Conservation (phyloP, 495 filamentous ascomycete genomes). For the Lophium mytilinum region DNA sequence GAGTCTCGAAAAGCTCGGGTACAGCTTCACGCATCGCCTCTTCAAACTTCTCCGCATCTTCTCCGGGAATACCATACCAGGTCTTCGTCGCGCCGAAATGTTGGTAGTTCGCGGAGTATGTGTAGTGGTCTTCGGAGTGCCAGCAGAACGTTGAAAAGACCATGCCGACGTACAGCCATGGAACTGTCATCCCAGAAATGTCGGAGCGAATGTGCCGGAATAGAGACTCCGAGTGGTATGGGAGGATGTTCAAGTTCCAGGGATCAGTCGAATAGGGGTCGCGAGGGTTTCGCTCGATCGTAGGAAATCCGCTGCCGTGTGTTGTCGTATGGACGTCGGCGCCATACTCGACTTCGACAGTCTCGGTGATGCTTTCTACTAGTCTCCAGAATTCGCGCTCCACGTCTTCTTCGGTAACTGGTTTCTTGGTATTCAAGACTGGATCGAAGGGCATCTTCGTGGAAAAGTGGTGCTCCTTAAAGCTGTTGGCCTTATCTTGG, state of each 20-base stretch:
- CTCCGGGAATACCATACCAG: conserved; percentile 96
- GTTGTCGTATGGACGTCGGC: conserved; percentile 98
- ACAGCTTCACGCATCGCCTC: conserved; percentile 90
- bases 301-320: conserved; percentile 95
- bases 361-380: conserved; percentile 86
- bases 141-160: conserved; percentile 99
- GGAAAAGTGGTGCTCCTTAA: conserved; percentile 90
- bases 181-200: conserved; percentile 99
- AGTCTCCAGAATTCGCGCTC: conserved; percentile 96
- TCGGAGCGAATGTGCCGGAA: conserved; percentile 97
- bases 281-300: conserved; percentile 80
- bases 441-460: conserved; percentile 86
- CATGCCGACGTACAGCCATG: conserved; percentile 99
- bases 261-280: conserved; percentile 80
- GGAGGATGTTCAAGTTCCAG: conserved; percentile 95
- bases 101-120: conserved; percentile 98
- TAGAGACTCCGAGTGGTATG: conserved; percentile 81
- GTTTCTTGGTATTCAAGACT: conserved; percentile 64
- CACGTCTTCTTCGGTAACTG: conserved; percentile 90
- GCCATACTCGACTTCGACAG: conserved; percentile 95
- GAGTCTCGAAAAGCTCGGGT: conserved; percentile 92
- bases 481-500: conserved; percentile 89
- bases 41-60: conserved; percentile 90
- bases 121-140: conserved; percentile 98
- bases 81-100: conserved; percentile 98